Evolutionary conservation across 208 protist genomes (phyloP).

Genomic region (Leishmania aethiopica): DNA sequence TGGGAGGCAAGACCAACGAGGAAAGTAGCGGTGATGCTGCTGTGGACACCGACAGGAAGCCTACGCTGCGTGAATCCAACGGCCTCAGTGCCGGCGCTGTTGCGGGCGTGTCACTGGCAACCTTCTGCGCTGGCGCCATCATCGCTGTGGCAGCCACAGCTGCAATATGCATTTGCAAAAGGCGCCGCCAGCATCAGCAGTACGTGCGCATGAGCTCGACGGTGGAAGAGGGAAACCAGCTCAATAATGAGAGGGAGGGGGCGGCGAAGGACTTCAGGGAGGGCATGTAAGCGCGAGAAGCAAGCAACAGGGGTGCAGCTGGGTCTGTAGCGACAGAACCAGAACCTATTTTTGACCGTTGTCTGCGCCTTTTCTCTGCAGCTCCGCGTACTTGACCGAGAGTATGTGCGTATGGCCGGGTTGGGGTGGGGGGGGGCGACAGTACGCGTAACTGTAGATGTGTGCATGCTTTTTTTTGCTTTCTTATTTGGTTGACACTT

Average conservation of each 20-base stretch:
- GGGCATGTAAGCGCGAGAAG: neutral
- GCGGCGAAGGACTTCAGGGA: neutral
- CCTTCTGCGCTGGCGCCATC: constrained; percentile 29
- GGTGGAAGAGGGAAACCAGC: neutral
- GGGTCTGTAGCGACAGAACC: neutral
- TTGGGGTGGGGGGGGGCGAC: neutral
- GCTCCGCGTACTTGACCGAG: neutral
- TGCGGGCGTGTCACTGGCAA: constrained; percentile 29
- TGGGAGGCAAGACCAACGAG: neutral
- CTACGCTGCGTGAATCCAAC: neutral
- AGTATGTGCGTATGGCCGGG: neutral
- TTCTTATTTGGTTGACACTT: neutral
- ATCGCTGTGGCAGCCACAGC: constrained; percentile 21
- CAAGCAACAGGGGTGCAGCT: neutral
- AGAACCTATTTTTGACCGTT: neutral
- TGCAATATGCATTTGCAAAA: constrained; percentile 20
- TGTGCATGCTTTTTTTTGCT: neutral
- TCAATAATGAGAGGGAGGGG: neutral
- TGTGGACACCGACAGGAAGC: neutral
- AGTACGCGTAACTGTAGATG: neutral
- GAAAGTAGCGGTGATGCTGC: neutral
- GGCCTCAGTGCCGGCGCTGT: constrained; percentile 28
- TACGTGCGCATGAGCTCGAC: neutral
- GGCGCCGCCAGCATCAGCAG: neutral
- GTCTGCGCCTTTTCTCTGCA: neutral